Conservation (phyloP, 164 flowering plant species). For the Umbilicus rupestris region DNA sequence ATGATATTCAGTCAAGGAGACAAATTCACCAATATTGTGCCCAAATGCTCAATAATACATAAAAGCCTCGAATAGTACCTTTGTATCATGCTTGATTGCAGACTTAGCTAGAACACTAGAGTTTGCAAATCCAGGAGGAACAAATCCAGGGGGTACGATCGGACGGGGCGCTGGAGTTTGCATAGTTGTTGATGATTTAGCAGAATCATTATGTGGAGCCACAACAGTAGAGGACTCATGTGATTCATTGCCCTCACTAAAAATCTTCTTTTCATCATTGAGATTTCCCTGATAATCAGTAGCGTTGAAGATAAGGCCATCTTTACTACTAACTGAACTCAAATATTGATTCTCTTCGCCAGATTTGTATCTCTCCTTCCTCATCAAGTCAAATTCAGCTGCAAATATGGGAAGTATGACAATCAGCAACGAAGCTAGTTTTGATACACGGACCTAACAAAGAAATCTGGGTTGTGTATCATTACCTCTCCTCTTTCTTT, state of each 20-base stretch:
- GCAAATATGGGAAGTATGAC: slow-evolving; percentile 9
- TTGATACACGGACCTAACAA: neutral
- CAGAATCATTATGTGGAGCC: slow-evolving; percentile 30
- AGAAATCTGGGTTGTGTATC: neutral
- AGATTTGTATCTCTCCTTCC: slow-evolving; percentile 77
- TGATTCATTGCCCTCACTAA: slow-evolving; percentile 19
- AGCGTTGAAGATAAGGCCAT: slow-evolving; percentile 28
- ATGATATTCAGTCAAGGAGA: too few species aligned
- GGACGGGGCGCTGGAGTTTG: slow-evolving; percentile 62
- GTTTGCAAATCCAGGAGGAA: slow-evolving; percentile 12
- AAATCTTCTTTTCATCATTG: slow-evolving; percentile 32
- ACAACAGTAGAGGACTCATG: slow-evolving; percentile 19
- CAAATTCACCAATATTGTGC: too few species aligned
- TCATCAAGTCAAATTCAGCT: slow-evolving; percentile 89
- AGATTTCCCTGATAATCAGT: slow-evolving; percentile 28
- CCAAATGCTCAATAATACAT: neutral
- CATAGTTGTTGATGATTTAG: slow-evolving; percentile 26
- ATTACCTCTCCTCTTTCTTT: slow-evolving; percentile 88
- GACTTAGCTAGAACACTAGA: neutral
- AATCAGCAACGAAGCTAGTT: neutral
- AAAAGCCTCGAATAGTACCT: neutral
- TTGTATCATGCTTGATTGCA: neutral
- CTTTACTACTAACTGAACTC: slow-evolving; percentile 32
- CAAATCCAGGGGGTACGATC: slow-evolving; percentile 91
- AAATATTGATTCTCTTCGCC: slow-evolving; percentile 59